These are phyloP conservation scores for Gnomoniopsis smithogilvyi DNA, from an alignment of 2,329 filamentous ascomycete species.

Conservation along the genomic window DNA sequence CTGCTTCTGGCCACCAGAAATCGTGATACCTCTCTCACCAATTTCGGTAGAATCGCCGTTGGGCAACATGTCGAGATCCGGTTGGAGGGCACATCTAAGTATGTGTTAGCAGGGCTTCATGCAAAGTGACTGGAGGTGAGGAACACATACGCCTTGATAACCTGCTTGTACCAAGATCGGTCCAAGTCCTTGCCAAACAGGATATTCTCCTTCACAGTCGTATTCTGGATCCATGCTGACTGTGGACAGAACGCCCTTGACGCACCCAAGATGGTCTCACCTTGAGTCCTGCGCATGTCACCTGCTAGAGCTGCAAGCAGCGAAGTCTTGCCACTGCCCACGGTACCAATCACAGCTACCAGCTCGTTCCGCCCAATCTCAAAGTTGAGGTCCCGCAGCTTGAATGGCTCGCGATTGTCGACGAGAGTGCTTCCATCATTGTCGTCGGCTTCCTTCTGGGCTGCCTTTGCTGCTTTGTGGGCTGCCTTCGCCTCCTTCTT, in stretches of 20 bases:
- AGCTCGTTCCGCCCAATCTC: constrained; percentile 71
- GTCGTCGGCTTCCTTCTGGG: constrained; percentile 28
- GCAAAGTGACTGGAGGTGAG: neutral
- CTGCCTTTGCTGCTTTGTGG: constrained; percentile 29
- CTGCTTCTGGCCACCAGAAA: constrained; percentile 94
- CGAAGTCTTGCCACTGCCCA: constrained; percentile 87
- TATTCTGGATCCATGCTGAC: constrained; percentile 97
- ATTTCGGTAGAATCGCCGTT: constrained; percentile 88
- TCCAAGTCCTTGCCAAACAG: constrained; percentile 80
- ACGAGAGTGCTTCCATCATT: constrained; percentile 45
- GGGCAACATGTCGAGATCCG: constrained; percentile 91
- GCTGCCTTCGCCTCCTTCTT: constrained; percentile 44
- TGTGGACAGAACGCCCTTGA: constrained; percentile 89
- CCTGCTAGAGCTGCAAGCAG: constrained; percentile 85
- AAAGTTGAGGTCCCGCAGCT: constrained; percentile 66
- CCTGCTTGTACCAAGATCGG: constrained; percentile 74
- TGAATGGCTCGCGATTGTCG: constrained; percentile 60
- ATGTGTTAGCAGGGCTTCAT: neutral
- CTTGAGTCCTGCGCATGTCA: constrained; percentile 83
- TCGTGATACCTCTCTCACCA: constrained; percentile 90
- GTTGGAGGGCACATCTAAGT: constrained; percentile 3
- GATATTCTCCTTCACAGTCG: constrained; percentile 84
- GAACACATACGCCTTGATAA: constrained; percentile 67
- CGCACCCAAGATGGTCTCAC: constrained; percentile 72
- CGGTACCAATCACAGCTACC: constrained; percentile 81